Conservation (phyloP, 192 early-diverging fungal genomes). For the Backusella circina region DNA sequence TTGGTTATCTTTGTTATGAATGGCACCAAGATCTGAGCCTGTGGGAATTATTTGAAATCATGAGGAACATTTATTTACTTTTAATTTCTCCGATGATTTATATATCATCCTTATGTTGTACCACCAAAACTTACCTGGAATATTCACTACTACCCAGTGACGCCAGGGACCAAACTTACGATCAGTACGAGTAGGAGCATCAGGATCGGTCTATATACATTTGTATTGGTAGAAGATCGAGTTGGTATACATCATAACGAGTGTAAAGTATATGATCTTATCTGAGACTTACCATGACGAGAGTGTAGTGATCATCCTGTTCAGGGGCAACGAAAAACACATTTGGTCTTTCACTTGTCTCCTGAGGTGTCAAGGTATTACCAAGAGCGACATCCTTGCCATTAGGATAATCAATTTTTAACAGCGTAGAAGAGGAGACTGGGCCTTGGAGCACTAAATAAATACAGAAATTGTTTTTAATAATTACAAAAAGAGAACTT, state of each 20-base stretch:
- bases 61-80: neutral
- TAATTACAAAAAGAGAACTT: neutral
- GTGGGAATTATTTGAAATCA: neutral
- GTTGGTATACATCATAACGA: neutral
- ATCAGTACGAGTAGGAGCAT: slow-evolving; percentile 46
- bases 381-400: slow-evolving; percentile 28
- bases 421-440: slow-evolving; percentile 1
- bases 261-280: neutral
- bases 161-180: slow-evolving; percentile 47
- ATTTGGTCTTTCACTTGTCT: slow-evolving; percentile 13
- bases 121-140: slow-evolving; percentile 28
- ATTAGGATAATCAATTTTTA: slow-evolving; percentile 18
- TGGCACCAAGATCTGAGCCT: slow-evolving; percentile 8
- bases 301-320: slow-evolving; percentile 23
- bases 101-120: neutral
- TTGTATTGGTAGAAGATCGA: too few species aligned
- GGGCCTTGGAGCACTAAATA: neutral
- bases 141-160: slow-evolving; percentile 55
- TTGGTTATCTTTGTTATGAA: slow-evolving; percentile 7
- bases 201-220: slow-evolving; percentile 46
- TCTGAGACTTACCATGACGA: slow-evolving; percentile 18
- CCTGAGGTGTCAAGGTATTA: slow-evolving; percentile 14
- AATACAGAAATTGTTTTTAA: neutral
- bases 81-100: neutral
- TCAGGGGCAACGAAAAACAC: slow-evolving; percentile 19